These are phyloP conservation scores for Centaurea solstitialis DNA, from an alignment of 129 eudicot genomes.

Conservation along the genomic window DNA sequence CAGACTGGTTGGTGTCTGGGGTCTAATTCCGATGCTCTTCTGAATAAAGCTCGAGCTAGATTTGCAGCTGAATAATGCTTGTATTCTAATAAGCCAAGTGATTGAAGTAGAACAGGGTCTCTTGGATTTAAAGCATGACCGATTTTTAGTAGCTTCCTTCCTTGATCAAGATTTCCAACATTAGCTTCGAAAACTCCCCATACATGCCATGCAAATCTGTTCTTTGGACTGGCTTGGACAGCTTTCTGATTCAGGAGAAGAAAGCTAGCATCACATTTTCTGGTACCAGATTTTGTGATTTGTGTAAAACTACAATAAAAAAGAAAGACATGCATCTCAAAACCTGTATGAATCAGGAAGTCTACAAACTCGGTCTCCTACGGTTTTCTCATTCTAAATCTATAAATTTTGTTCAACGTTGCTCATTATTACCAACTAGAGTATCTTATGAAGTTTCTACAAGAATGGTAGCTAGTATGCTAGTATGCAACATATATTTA, in stretches of 20 bases:
- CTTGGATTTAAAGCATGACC: conserved; percentile 92
- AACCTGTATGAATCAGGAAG: not conserved
- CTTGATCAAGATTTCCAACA: conserved; percentile 65
- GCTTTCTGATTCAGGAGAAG: conserved; percentile 64
- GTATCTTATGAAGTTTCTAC: not conserved
- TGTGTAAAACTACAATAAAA: conserved; percentile 5
- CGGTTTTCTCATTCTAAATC: not conserved
- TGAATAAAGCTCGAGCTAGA: conserved; percentile 78
- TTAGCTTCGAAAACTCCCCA: conserved; percentile 95
- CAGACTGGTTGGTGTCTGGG: conserved; percentile 93
- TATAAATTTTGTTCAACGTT: not conserved
- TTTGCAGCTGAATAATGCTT: conserved; percentile 62
- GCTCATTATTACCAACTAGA: not conserved
- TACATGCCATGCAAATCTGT: conserved; percentile 98
- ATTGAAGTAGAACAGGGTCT: conserved; percentile 95
- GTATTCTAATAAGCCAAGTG: conserved; percentile 86
- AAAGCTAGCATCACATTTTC: conserved; percentile 22
- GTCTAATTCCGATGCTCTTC: conserved; percentile 79
- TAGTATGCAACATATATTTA: not conserved
- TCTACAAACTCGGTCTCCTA: not conserved
- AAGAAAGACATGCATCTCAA: not conserved
- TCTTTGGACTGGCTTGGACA: conserved; percentile 92
- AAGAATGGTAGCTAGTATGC: not conserved
- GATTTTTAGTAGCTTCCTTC: conserved; percentile 75
- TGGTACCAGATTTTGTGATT: conserved; percentile 1